Evolutionary conservation across 345 rosid genomes (phyloP), one percentile per base, ranked within the genome.

Genomic region (Citrus australasica): DNA sequence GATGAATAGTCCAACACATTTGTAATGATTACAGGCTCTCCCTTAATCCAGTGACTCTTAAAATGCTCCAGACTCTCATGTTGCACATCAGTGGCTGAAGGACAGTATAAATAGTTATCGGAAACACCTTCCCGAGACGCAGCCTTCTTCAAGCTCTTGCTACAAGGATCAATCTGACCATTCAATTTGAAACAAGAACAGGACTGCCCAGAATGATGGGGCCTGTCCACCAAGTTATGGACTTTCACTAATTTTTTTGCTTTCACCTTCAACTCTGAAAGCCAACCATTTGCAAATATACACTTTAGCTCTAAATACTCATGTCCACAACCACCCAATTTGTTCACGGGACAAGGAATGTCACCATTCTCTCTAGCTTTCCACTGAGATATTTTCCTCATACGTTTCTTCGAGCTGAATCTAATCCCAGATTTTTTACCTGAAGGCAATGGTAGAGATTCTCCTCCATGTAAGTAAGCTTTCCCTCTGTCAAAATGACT

Each of bases 11-110:
- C 89, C 79, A 90, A 89, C 53, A 86, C 92, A 84, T 88, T 76
- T 61, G 86, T 84, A 67, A 90, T 92, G 53, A 93, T 63, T 40
- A 92, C 88, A 74, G 94, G 98, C 85, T 93, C 92, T 24, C 92
- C 98, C 77, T 82, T 92, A 69, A 73, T 74, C 98, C 97, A 94
- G 42, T 94, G 98, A 71, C 56, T 80, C 81, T 84, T 94, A 80
- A 94, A 94, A 87, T 94, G 98, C 75, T 85, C 73, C 77, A 90
- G 51, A 78, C 88, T 84, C 40, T 75, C 85, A 27, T 70, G 74
- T 48, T 79, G 74, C 73, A 85, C 76, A 73, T 87, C 88, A 51
- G 63, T 65, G 16, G 87, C 88, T 68, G 58, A 70, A 74, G 98
- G 98, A 71, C 79, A 81, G 80, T 88, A 94, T n/a, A 94, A 73